Base-by-base conservation (phyloP, 331 rosid species). In the Acacia pycnantha region DNA sequence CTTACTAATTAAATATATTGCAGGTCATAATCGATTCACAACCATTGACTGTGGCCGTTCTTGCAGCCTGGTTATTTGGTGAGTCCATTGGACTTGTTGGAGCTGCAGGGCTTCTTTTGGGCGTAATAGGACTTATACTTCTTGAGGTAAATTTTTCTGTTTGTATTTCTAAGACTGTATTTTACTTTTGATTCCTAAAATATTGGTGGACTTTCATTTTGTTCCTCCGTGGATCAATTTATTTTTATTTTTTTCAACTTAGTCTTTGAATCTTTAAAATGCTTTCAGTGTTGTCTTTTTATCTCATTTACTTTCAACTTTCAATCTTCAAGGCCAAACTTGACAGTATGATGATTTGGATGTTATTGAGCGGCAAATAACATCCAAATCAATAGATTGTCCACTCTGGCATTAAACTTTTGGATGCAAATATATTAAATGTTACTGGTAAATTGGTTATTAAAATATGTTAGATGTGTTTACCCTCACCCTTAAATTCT, bases 11-110 rank as follows among this genome's bases (percentile, higher is more conserved):
- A 37, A 35, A 11, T 33, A 16, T 62, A 77, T 87, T 83, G 83
- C 93, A 95, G 98, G 97, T 95, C 83, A 93, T 93, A 81, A 93
- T 95, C 82, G 98, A 95, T 74, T 95, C 98, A 41, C 98, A 95
- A 81, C 97, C 98, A 76, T 89, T 95, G 88, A 93, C 98, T 3
- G 98, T 95, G 72, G 98, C 98, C 40, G 81, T 95, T 69, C 96
- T 95, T 81, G 97, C 98, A 5, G 90, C 98, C 73, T 84, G 92
- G 82, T 88, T 95, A 69, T 95, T 92, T 84, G 98, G 97, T 2
- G 98, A 95, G 87, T 91, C 98, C 86, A 93, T 95, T 41, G 91
- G 93, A 37, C 53, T 92, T 73, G 86, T 88, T 81, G 98, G 98
- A 89, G 98, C 88, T 69, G 88, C 90, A 6, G 98, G 98, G 78